These are phyloP conservation scores for Bipolaris bicolor DNA, from an alignment of 2,329 filamentous ascomycete genomes.

Conservation along the genomic window DNA sequence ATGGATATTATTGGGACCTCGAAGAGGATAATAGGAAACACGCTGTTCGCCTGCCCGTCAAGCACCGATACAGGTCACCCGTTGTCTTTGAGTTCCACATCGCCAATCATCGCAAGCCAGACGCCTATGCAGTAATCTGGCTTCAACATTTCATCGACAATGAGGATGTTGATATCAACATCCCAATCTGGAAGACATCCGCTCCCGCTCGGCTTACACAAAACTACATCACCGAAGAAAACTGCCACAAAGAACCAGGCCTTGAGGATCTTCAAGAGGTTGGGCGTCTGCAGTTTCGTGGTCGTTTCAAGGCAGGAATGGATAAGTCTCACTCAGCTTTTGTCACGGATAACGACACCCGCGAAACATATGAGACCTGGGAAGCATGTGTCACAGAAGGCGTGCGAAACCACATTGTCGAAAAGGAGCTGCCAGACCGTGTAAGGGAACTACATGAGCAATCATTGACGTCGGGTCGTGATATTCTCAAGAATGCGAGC, in stretches of 20 bases:
- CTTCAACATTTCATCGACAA: slow-evolving; percentile 83
- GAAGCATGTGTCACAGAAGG: slow-evolving; percentile 90
- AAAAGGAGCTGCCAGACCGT: slow-evolving; percentile 72
- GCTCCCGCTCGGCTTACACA: slow-evolving; percentile 79
- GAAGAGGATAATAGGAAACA: slow-evolving; percentile 57
- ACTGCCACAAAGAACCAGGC: slow-evolving; percentile 71
- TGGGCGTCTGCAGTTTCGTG: slow-evolving; percentile 79
- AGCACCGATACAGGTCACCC: slow-evolving; percentile 87
- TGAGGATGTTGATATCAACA: slow-evolving; percentile 75
- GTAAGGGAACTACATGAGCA: slow-evolving; percentile 80
- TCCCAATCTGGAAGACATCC: slow-evolving; percentile 89
- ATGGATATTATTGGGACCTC: slow-evolving; percentile 66
- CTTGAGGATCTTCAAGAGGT: slow-evolving; percentile 78
- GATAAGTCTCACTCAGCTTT: slow-evolving; percentile 85
- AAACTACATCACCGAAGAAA: slow-evolving; percentile 87
- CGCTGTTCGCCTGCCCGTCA: slow-evolving; percentile 79
- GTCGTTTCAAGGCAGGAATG: slow-evolving; percentile 86
- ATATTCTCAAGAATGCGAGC: slow-evolving; percentile 75
- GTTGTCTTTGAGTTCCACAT: slow-evolving; percentile 86
- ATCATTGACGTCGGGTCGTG: slow-evolving; percentile 78
- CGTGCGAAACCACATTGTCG: slow-evolving; percentile 73
- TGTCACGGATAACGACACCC: slow-evolving; percentile 82
- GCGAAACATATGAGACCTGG: slow-evolving; percentile 95
- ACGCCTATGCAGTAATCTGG: slow-evolving; percentile 84
- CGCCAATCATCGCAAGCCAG: slow-evolving; percentile 69